Evolutionary conservation across 805 yeast species (phyloP).

Genomic region (Wickerhamomyces canadensis): DNA sequence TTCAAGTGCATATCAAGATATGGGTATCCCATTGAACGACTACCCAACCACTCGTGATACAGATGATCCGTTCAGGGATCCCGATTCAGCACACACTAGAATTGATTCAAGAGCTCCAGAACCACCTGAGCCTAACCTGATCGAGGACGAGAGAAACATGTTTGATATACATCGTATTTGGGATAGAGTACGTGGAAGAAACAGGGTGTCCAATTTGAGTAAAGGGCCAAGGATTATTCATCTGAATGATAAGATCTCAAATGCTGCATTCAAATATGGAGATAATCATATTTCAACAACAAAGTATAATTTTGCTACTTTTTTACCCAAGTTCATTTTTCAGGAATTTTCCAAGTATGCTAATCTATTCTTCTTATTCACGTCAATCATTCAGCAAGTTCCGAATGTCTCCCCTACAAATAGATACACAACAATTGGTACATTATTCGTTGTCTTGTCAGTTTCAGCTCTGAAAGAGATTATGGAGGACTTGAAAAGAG

Average conservation of each 20-base stretch:
- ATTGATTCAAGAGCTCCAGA: conserved; percentile 13
- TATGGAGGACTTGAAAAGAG: conserved; percentile 86
- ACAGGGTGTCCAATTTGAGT: conserved; percentile 3
- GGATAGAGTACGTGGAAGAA: conserved; percentile 30
- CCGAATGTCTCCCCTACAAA: conserved; percentile 96
- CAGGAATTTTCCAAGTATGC: conserved; percentile 98
- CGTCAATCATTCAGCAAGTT: conserved; percentile 93
- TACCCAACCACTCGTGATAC: conserved; percentile 8
- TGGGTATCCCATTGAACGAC: conserved; percentile 22
- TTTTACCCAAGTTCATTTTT: conserved; percentile 87
- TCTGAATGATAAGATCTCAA: conserved; percentile 57
- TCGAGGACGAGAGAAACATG: conserved; percentile 27
- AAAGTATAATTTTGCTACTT: conserved; percentile 89
- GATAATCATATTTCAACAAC: conserved; percentile 93
- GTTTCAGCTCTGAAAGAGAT: conserved; percentile 93
- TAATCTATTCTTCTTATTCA: conserved; percentile 85
- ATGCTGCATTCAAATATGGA: conserved; percentile 50
- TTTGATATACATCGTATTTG: conserved; percentile 34
- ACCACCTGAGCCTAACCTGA: conserved; percentile 19
- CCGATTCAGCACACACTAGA: conserved; percentile 11
- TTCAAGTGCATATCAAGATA: conserved; percentile 19
- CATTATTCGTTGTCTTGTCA: conserved; percentile 73
- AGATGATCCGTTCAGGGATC: conserved; percentile 23
- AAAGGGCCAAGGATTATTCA: conserved; percentile 61
- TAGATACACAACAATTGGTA: conserved; percentile 91